Conservation (phyloP, 768 basidiomycete species). For the Leccinellum luteum region DNA sequence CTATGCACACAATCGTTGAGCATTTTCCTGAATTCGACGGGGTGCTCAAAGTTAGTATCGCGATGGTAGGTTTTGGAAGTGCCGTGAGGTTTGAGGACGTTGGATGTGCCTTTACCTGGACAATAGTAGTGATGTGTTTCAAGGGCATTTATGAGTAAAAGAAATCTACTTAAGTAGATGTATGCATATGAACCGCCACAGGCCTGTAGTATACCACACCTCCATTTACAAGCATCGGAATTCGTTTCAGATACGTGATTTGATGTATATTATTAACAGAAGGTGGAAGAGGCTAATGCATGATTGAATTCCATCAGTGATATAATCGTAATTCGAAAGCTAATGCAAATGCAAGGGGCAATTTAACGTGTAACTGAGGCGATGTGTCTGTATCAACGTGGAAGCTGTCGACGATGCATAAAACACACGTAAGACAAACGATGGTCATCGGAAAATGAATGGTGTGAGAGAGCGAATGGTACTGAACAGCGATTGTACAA, state of each 20-base stretch:
- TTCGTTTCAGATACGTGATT: not conserved
- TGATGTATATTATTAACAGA: slow-evolving; percentile 28
- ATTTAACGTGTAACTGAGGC: slow-evolving; percentile 11
- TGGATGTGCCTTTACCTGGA: not conserved
- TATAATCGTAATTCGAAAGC: slow-evolving; percentile 19
- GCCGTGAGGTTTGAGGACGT: not conserved
- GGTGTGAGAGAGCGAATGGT: slow-evolving; percentile 13
- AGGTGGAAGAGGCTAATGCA: slow-evolving; percentile 29
- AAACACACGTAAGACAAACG: slow-evolving; percentile 25
- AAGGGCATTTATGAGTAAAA: not conserved
- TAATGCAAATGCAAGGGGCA: slow-evolving; percentile 15
- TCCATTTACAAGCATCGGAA: not conserved
- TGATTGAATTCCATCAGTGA: slow-evolving; percentile 23
- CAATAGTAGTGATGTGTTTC: too few relatives aligned
- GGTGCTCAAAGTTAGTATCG: not conserved
- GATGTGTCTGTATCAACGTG: slow-evolving; percentile 8
- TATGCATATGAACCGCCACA: not conserved
- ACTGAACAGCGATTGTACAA: slow-evolving; percentile 24
- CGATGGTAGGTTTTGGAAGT: not conserved
- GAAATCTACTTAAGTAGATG: too few relatives aligned
- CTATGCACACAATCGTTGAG: not conserved
- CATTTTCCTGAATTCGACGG: not conserved
- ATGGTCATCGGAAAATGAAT: slow-evolving; percentile 19
- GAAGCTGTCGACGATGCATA: slow-evolving; percentile 12
- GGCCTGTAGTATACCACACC: not conserved